Conservation (phyloP, 176 grass and related monocot species). For the Avena sativa region DNA sequence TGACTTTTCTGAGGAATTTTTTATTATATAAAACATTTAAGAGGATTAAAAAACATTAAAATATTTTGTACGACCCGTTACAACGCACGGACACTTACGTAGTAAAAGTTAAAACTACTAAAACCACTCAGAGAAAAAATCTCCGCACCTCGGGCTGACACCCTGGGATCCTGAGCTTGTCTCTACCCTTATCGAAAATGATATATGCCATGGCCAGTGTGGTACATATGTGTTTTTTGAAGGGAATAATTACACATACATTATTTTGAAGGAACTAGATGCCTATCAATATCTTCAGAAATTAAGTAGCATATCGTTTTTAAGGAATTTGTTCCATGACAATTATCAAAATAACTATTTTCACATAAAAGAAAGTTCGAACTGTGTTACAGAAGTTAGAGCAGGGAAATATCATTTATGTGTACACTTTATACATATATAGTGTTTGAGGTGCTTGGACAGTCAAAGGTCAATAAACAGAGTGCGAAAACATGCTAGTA, state of each 20-base stretch:
- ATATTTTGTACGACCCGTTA: no score
- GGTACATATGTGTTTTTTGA: neutral
- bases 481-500: neutral
- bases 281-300: neutral
- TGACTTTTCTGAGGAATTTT: no score
- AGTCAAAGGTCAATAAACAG: neutral
- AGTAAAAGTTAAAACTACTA: no score
- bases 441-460: neutral
- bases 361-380: conserved; percentile 2
- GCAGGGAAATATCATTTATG: neutral
- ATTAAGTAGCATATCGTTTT: neutral
- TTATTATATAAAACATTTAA: no score
- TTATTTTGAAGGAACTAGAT: conserved; percentile 6
- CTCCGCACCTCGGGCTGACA: no score
- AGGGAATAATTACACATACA: neutral
- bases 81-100: no score
- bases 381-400: neutral
- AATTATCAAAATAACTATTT: neutral
- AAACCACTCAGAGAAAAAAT: no score
- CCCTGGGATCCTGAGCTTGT: no score
- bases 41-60: no score
- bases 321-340: neutral
- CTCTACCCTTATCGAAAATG: no score
- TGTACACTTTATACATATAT: neutral
- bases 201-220: no score